Evolutionary conservation across 2,329 filamentous ascomycete genomes (phyloP), one percentile per base, ranked within the genome.

Genomic region (Aureobasidium namibiae): DNA sequence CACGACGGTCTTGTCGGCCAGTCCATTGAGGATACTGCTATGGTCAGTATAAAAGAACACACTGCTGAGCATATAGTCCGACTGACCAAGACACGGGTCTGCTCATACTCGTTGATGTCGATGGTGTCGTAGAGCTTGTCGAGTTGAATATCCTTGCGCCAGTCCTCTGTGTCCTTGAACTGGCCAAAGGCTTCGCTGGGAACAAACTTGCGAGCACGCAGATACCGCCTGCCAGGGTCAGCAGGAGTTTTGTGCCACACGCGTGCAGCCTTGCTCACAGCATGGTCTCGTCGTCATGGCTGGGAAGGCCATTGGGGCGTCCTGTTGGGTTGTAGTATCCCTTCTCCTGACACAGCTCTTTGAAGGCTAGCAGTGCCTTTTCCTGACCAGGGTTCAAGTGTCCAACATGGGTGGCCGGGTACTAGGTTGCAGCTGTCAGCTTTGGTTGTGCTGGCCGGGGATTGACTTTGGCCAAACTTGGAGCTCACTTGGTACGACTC

Each of bases 11-110:
- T 65, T 92, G 84, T 64, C 91, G 88, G 59, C 92, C 92, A 21
- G 90, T 95, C 89, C 91, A 96, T 83, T 96, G 90, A 24, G 92
- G 91, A 70, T 96, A 96, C 88, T 92, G 67, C 58, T 62, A 36
- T 29, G 62, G 36, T 59, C 38, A 58, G 24, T 54, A 57, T 16
- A 5, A n/a, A n/a, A 1, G n/a, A 11, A 29, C 11, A 14, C 42
- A 33, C 21, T 21, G 1, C 4, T 13, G 8, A 18, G 8, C 2
- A 44, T 3, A 5, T n/a, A 23, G 2, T 10, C n/a, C 23, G 7
- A 26, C 78, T 66, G 74, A 92, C 89, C 77, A 96, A 79, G 65
- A 84, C 80, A 60, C 88, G 81, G 62, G 89, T 88, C 68, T 88
- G 80, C 73, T 96, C 90, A 70, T 92, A 96, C 59, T 90, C 87